Conservation (phyloP, 805 yeast genomes). For the Pichia sporocuriosa region DNA sequence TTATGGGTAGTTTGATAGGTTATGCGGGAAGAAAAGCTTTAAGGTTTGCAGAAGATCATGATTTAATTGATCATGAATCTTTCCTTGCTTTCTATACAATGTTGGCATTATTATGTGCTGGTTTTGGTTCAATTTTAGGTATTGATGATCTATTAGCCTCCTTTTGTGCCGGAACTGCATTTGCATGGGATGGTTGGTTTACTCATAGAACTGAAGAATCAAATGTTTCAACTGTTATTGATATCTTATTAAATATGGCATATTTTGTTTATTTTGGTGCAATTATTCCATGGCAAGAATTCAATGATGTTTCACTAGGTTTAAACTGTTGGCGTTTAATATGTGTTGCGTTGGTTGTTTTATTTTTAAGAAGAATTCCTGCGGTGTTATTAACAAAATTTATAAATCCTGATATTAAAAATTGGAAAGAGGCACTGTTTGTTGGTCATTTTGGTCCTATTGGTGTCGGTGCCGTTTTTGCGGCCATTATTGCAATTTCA, state of each 20-base stretch:
- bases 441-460: slow-evolving; percentile 76
- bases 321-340: slow-evolving; percentile 48
- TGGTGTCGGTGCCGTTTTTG: slow-evolving; percentile 41
- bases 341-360: slow-evolving; percentile 43
- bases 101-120: slow-evolving; percentile 49
- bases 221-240: slow-evolving; percentile 59
- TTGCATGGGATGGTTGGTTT: slow-evolving; percentile 70
- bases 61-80: slow-evolving; percentile 56
- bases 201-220: slow-evolving; percentile 54
- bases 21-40: slow-evolving; percentile 42
- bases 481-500: slow-evolving; percentile 30
- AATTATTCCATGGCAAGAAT: slow-evolving; percentile 61
- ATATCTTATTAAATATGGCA: slow-evolving; percentile 56
- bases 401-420: slow-evolving; percentile 52
- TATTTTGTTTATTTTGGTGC: slow-evolving; percentile 67
- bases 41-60: slow-evolving; percentile 44
- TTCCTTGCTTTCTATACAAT: slow-evolving; percentile 49
- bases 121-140: slow-evolving; percentile 60
- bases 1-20: slow-evolving; percentile 51
- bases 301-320: slow-evolving; percentile 41
- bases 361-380: slow-evolving; percentile 48
- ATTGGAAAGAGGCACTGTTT: slow-evolving; percentile 63
- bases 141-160: slow-evolving; percentile 67
- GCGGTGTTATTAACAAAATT: slow-evolving; percentile 50
- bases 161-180: slow-evolving; percentile 66